phyloP scores from a whole-genome alignment of 192 early-diverging fungal genomes.

The Coemansia sp. region DNA sequence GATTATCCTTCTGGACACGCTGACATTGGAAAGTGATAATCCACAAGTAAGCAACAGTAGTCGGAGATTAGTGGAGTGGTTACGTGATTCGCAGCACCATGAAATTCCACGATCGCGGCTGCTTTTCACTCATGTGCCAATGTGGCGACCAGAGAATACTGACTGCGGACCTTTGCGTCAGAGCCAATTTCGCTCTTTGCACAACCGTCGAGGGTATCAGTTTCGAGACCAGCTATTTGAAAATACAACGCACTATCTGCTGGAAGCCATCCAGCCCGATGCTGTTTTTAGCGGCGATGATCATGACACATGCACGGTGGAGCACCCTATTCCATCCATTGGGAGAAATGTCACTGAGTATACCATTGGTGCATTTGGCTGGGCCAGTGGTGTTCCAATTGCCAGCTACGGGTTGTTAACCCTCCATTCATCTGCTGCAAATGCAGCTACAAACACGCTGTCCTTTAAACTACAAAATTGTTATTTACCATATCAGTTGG shows the following conservation, averaged over 20 bases:
- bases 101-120: constrained; percentile 41
- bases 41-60: constrained; percentile 9
- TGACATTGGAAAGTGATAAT: constrained; percentile 59
- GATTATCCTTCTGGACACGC: constrained; percentile 73
- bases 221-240: constrained; percentile 81
- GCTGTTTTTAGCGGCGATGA: constrained; percentile 89
- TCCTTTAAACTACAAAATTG: constrained; percentile 57
- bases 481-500: constrained; percentile 67
- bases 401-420: constrained; percentile 61
- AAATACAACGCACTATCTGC: constrained; percentile 58
- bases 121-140: constrained; percentile 84
- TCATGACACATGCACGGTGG: constrained; percentile 83
- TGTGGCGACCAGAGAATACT: constrained; percentile 66
- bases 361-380: constrained; percentile 63
- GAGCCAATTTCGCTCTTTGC: constrained; percentile 35
- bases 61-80: constrained; percentile 15
- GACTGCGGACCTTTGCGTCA: constrained; percentile 73
- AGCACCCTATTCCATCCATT: constrained; percentile 29
- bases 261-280: constrained; percentile 60
- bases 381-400: constrained; percentile 57
- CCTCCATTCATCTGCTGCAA: constrained; percentile 12
- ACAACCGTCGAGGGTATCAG: constrained; percentile 73
- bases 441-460: background rate
- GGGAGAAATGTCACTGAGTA: constrained; percentile 38
- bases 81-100: constrained; percentile 14